A percentile compares a stretch with the other conserved stretches of the same genome.
Evolutionary conservation across 2,329 filamentous ascomycete species (phyloP).

Genomic region (Aspergillus candidus): DNA sequence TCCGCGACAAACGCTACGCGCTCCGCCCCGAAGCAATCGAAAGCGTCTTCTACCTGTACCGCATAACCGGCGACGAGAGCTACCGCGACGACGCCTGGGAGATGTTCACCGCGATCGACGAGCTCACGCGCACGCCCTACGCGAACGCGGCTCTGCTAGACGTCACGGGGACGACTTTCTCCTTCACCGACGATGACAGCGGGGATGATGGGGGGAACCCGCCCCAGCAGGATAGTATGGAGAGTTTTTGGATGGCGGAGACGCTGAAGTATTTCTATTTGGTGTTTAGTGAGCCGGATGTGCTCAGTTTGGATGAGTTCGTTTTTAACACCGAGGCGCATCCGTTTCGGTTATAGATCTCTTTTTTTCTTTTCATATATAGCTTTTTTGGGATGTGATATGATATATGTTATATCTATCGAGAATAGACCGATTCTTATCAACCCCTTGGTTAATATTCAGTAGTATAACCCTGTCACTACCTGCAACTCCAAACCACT

Average conservation of each 20-base stretch:
- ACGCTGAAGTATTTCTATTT: slow-evolving; percentile 35
- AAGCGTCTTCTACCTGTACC: slow-evolving; percentile 51
- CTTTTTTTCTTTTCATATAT: too few relatives aligned
- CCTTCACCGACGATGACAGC: too few relatives aligned
- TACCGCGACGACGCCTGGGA: slow-evolving; percentile 38
- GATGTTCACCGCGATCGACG: slow-evolving; percentile 39
- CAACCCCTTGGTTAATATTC: too few relatives aligned
- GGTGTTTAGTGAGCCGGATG: slow-evolving; percentile 25
- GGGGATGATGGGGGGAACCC: background rate
- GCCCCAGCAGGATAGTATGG: slow-evolving; percentile 24
- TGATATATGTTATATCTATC: too few relatives aligned
- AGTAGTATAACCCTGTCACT: too few relatives aligned
- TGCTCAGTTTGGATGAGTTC: slow-evolving; percentile 31
- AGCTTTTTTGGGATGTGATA: too few relatives aligned
- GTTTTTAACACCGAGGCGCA: slow-evolving; percentile 15
- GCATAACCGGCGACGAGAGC: slow-evolving; percentile 47
- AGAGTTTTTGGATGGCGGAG: slow-evolving; percentile 35
- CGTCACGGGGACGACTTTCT: slow-evolving; percentile 17
- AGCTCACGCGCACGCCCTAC: slow-evolving; percentile 30
- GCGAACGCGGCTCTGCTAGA: slow-evolving; percentile 35
- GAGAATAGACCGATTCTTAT: too few relatives aligned
- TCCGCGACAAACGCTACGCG: slow-evolving; percentile 1
- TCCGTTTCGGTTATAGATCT: slow-evolving; percentile 2
- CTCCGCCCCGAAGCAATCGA: slow-evolving; percentile 49
- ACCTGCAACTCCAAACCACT: too few relatives aligned